Conservation (phyloP, 108 stramenopile genomes). For the Aurantiochytrium sp. region DNA sequence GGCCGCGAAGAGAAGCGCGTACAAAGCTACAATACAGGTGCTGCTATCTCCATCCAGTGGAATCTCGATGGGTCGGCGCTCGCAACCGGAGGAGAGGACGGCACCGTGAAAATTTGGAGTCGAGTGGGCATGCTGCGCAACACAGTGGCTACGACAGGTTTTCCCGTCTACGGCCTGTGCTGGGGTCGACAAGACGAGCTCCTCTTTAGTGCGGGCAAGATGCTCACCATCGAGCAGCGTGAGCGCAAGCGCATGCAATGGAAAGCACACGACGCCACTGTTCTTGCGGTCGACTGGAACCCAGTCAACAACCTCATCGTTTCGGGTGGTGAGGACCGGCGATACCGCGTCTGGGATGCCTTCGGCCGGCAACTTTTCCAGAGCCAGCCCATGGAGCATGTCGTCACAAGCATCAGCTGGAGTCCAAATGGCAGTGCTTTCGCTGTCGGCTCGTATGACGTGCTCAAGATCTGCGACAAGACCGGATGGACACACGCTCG, state of each 20-base stretch:
- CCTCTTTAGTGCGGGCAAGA: constrained; percentile 11
- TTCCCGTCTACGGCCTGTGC: constrained; percentile 41
- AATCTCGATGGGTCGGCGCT: constrained; percentile 53
- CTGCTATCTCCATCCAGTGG: constrained; percentile 50
- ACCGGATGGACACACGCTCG: constrained; percentile 52
- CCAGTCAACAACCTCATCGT: constrained; percentile 37
- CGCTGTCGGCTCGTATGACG: constrained; percentile 52
- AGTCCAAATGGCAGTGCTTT: constrained; percentile 48
- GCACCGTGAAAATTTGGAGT: constrained; percentile 58
- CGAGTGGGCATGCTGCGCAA: constrained; percentile 55
- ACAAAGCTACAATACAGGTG: constrained; percentile 32
- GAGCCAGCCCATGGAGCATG: constrained; percentile 39
- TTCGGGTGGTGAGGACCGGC: constrained; percentile 57
- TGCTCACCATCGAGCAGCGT: constrained; percentile 20
- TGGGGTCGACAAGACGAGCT: constrained; percentile 51
- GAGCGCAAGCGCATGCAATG: constrained; percentile 37
- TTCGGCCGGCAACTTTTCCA: constrained; percentile 42
- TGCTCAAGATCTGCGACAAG: constrained; percentile 52
- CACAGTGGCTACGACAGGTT: constrained; percentile 37
- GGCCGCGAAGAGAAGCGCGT: constrained; percentile 57
- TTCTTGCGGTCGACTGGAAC: constrained; percentile 52
- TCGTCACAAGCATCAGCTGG: constrained; percentile 55
- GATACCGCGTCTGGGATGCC: constrained; percentile 49
- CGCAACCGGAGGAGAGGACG: constrained; percentile 60
- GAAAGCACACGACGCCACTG: constrained; percentile 52